Conservation (phyloP, 1,284 basidiomycete genomes). For the Termitomyces sp. region DNA sequence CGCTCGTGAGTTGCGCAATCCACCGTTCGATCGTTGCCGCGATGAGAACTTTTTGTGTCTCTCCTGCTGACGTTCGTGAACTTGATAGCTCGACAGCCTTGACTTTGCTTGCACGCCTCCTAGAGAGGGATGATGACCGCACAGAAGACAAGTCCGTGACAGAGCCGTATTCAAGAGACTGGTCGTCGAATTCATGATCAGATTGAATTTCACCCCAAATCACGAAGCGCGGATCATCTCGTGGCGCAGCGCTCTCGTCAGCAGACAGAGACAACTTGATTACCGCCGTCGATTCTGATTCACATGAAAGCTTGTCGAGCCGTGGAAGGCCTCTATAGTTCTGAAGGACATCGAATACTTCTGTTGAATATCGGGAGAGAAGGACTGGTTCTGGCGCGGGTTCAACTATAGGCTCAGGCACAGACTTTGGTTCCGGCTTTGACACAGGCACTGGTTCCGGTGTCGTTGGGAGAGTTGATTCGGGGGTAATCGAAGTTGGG, state of each 20-base stretch:
- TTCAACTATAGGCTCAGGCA: not conserved
- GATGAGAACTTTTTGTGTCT: slow-evolving; percentile 52
- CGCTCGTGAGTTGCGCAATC: slow-evolving; percentile 84
- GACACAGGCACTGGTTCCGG: not conserved
- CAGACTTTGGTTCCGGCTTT: not conserved
- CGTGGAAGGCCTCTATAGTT: slow-evolving; percentile 71
- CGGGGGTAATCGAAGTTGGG: slow-evolving; percentile 12
- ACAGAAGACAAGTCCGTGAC: slow-evolving; percentile 36
- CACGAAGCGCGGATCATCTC: slow-evolving; percentile 82
- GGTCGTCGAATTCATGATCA: slow-evolving; percentile 45
- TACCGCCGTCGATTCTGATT: slow-evolving; percentile 46
- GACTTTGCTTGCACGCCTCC: slow-evolving; percentile 27
- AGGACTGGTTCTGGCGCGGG: slow-evolving; percentile 40
- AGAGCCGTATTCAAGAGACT: slow-evolving; percentile 46
- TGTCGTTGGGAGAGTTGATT: not conserved
- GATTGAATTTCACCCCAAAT: slow-evolving; percentile 73
- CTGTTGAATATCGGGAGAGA: slow-evolving; percentile 61
- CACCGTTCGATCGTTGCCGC: slow-evolving; percentile 87
- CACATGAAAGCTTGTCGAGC: slow-evolving; percentile 53
- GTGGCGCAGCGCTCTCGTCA: slow-evolving; percentile 63
- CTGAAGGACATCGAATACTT: slow-evolving; percentile 79
- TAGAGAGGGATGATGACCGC: slow-evolving; percentile 31
- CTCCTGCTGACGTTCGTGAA: slow-evolving; percentile 22
- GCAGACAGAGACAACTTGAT: slow-evolving; percentile 60
- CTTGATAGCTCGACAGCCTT: slow-evolving; percentile 30